phyloP scores from a whole-genome alignment of 2,329 filamentous ascomycete species.

The Colletotrichum kahawae region DNA sequence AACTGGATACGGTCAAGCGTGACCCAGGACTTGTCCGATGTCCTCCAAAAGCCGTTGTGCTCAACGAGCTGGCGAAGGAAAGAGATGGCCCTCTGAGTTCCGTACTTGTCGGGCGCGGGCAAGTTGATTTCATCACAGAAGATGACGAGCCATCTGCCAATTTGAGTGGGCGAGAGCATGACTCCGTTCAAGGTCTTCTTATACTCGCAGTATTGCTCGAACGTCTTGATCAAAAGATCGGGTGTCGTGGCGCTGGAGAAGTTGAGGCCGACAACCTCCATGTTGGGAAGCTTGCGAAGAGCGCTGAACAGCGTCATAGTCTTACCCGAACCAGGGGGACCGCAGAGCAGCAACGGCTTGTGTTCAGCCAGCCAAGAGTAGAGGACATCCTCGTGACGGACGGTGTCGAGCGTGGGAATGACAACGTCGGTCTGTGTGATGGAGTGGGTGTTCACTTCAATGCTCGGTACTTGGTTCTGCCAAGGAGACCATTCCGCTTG shows the following conservation, averaged over 20 bases:
- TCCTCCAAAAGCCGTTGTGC: constrained; percentile 99
- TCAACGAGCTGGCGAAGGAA: constrained; percentile 98
- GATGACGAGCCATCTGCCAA: constrained; percentile 95
- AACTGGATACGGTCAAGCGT: constrained; percentile 98
- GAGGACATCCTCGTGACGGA: constrained; percentile 97
- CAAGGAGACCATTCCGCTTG: constrained; percentile 89
- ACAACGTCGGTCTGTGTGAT: constrained; percentile 98
- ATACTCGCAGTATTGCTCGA: constrained; percentile 99
- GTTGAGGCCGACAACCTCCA: constrained; percentile 99
- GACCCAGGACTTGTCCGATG: constrained; percentile 97
- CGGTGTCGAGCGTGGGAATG: constrained; percentile 95
- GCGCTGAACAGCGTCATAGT: constrained; percentile 99
- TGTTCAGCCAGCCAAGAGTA: constrained; percentile 99
- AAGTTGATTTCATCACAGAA: constrained; percentile 99
- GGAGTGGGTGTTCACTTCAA: constrained; percentile 98
- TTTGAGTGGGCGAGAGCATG: constrained; percentile 93
- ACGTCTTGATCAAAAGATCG: constrained; percentile 97
- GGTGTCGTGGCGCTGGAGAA: constrained; percentile 99
- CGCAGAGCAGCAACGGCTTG: constrained; percentile 94
- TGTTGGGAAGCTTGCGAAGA: constrained; percentile 93
- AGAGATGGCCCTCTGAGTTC: constrained; percentile 94
- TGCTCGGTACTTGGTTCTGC: constrained; percentile 91
- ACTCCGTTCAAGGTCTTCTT: constrained; percentile 98
- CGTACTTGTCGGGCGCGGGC: constrained; percentile 96
- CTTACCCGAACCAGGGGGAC: constrained; percentile 97